A percentile compares a stretch with the other conserved stretches of the same genome.
phyloP scores from a whole-genome alignment of 805 yeast species.

The Saccharomycopsis lassenensis region DNA sequence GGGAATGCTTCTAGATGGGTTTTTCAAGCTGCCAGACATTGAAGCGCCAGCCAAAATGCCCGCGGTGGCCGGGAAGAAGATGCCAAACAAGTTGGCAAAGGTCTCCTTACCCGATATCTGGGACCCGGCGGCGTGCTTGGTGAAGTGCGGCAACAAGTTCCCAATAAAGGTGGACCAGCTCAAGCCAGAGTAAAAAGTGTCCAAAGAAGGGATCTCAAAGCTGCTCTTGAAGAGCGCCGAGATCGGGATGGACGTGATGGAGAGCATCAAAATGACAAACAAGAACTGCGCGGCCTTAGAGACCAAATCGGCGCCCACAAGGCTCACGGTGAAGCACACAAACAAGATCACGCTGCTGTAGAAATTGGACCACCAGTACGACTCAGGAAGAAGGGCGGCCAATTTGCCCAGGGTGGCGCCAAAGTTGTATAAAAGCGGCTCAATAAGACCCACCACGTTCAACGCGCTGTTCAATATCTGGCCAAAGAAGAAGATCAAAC shows the following conservation, averaged over 20 bases:
- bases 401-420: slow-evolving; percentile 49
- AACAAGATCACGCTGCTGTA: slow-evolving; percentile 67
- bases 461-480: slow-evolving; percentile 86
- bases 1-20: slow-evolving; percentile 86
- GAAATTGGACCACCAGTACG: slow-evolving; percentile 53
- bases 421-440: slow-evolving; percentile 76
- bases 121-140: slow-evolving; percentile 90
- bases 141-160: slow-evolving; percentile 71
- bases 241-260: slow-evolving; percentile 75
- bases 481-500: slow-evolving; percentile 87
- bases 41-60: slow-evolving; percentile 98
- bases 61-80: slow-evolving; percentile 96
- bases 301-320: slow-evolving; percentile 72
- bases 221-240: slow-evolving; percentile 61
- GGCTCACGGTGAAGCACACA: slow-evolving; percentile 61
- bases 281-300: slow-evolving; percentile 72
- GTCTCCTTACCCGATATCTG: slow-evolving; percentile 51
- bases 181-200: slow-evolving; percentile 54
- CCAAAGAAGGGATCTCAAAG: slow-evolving; percentile 40
- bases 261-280: slow-evolving; percentile 51
- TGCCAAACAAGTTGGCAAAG: slow-evolving; percentile 80
- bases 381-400: slow-evolving; percentile 49
- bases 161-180: slow-evolving; percentile 52
- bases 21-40: slow-evolving; percentile 87
- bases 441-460: slow-evolving; percentile 92